Base-by-base conservation (phyloP, 345 rosid genomes). In the Lenwebbia sp. region DNA sequence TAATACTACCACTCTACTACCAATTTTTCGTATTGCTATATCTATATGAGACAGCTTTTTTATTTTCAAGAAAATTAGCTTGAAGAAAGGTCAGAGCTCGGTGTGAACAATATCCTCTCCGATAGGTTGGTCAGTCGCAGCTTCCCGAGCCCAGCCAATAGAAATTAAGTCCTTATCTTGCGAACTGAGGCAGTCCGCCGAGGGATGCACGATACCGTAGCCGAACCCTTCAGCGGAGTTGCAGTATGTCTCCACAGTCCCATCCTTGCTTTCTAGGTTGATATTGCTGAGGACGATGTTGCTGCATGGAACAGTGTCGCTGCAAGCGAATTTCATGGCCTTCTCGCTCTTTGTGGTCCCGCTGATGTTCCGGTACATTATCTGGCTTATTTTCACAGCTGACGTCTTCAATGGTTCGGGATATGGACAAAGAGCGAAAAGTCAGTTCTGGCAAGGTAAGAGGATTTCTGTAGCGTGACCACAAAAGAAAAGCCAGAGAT, bases 261-360 rank as follows among this genome's bases (percentile, higher is more conserved):
- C 98, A 65, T 96, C 95, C 83, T 91, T 89, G 62, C 86, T 94
- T 89, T 98, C 98, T 55, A 98, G 87, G 91, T 98, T 89, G 74
- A 98, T 88, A 65, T 98, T 93, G 91, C 90, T 93, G 75, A 96
- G 95, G 82, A 95, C 96, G 58, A 96, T 94, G 90, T 89, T 91
- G 85, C 92, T 94, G 88, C 99, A 96, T 44, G 99, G 99, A 26
- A 94, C 94, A 3, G 99, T 87, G 90, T 98, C 97, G 56, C 99
- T 96, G 87, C 99, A 98, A 5, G 98, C 95, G 74, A 97, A 97
- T 85, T 93, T 94, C 91, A 98, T 96, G 52, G 99, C 99, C 81
- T 91, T 87, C 47, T 87, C 84, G 85, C 96, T 96, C 84, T 84
- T 92, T 33, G 99, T 94, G 12, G 97, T 96, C 86, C 98, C 99